Evolutionary conservation across 2,329 filamentous ascomycete species (phyloP), one percentile per base, ranked within the genome.

Genomic region (Diplocarpon rosae): DNA sequence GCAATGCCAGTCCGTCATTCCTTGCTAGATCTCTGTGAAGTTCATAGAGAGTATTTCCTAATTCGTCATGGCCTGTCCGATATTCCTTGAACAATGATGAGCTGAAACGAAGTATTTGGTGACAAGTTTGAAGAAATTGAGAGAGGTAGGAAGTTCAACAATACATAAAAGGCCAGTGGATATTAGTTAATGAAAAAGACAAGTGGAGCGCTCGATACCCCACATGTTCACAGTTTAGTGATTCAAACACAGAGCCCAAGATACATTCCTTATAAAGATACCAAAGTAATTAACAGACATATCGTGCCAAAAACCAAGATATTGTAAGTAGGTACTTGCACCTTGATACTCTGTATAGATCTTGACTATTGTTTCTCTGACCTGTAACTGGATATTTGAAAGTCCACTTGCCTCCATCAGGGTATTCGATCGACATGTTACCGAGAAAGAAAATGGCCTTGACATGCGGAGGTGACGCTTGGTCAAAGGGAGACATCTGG

Each of bases 1-100:
- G 84, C 84, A 52, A 90, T 88, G 2, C 85, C 85, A 33, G 92
- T 73, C 83, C 84, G 92, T 6, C 85, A 51, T 80, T 82, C 45
- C 76, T 75, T 7, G 85, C 81, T 8, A 92, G 64, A 0, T 82
- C 82, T 0, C 80, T 75, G 60, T 92, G 85, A 33, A 93, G 79
- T 30, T 87, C 83, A 40, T 75, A 72, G 0, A 85, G 86, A 60
- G 90, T 83, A 47, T 75, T 69, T 51, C 79, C 80, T 5, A 70
- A 71, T 51, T 85, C 75, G 59, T 92, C 85, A 51, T 70, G 80
- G 42, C 83, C 73, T 54, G 78, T 79, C 85, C 84, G 90, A 64
- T 89, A 90, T 10, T 76, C 72, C 57, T 60, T 33, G 12, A 6
- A 10, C 7, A 24, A 24, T 24, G 20, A 24, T 24, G 7, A 24